Evolutionary conservation across 805 yeast species (phyloP), one percentile per base, ranked within the genome.

Genomic region (Kuraishia hungarica): DNA sequence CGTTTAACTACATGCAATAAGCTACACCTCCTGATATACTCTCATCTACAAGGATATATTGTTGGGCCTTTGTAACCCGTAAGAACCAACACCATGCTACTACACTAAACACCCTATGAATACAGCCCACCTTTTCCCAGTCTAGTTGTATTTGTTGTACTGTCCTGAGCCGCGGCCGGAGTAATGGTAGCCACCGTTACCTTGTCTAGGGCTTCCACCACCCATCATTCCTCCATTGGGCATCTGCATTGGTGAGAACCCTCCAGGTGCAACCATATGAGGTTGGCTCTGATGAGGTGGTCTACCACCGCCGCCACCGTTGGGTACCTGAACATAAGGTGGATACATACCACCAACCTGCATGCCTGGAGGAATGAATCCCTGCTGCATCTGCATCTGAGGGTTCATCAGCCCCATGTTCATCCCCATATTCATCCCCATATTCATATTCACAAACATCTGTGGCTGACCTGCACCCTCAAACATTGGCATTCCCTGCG

Each of bases 401-500:
- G 29, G 50, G 19, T 48, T 24, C 10, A 23, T 24, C 29, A 23
- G 5, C 50, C 50, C 29, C 29, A 48, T 48, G 29, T 23, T 24
- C 28, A 48, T 48, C 50, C 28, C 50, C 26, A 23, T 23, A n/a
- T 48, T 48, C 50, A 48, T 48, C 29, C 50, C 50, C 50, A 48
- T 48, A 15, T 23, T 23, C 50, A 48, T 48, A 15, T 48, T 23
- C 48, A 51, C 29, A 26, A 19, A 20, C 28, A 28, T n/a, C 47
- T 49, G 51, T 8, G 28, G 29, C n/a, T 49, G 51, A 5, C 50
- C 26, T 6, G 35, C 35, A n/a, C 28, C 51, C 19, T 49, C 51
- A 49, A 49, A 49, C 51, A 49, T 24, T 49, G 47, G 53, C 53
- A 51, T 51, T 24, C 26, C 26, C 29, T 35, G 48, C 11, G 53